Evolutionary conservation across 2,329 filamentous ascomycete genomes (phyloP), one percentile per base, ranked within the genome.

Genomic region (Phialophora macrospora): DNA sequence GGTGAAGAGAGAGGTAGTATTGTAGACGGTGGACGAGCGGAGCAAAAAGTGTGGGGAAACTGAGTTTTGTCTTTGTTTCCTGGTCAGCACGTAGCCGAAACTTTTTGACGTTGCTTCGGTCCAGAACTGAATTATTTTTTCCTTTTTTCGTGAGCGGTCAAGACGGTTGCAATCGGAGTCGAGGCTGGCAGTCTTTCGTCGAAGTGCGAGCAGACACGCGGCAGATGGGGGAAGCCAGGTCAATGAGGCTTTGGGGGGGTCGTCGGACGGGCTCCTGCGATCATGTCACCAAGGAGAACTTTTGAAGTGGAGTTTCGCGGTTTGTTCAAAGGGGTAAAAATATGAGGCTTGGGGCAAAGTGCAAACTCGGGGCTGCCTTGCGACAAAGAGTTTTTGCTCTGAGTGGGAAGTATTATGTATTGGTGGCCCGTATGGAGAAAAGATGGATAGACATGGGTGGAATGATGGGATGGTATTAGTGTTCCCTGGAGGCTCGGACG

Each of bases 301-400:
- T 20, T 8, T 54, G 49, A 12, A 49, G 46, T 32, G 30, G 58
- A 54, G 22, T 52, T 32, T 34, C 32, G 26, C 44, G 34, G 24
- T 60, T 44, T 51, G 22, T 60, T 60, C 46, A 38, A 60, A 60
- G 49, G 46, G 38, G 58, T 60, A 60, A 60, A 60, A 54, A 32
- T 26, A 60, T 54, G 58, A 60, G 58, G 22, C 12, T 24, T 17
- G 44, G 46, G n/a, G 28, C 44, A 26, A 28, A 51, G 17, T 12
- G 41, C 26, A 51, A 28, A 12, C 22, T 60, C 58, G 20, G 46
- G 30, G 20, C n/a, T 38, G 32, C 9, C 22, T 44, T 44, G 58
- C 11, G 58, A 41, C 41, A 17, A 24, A 32, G 46, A 46, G 17
- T 54, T 54, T 60, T 52, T 44, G 48, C n/a, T 52, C 11, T 41